Conservation (phyloP, 306 rosid species). For the Dryas drummondii region DNA sequence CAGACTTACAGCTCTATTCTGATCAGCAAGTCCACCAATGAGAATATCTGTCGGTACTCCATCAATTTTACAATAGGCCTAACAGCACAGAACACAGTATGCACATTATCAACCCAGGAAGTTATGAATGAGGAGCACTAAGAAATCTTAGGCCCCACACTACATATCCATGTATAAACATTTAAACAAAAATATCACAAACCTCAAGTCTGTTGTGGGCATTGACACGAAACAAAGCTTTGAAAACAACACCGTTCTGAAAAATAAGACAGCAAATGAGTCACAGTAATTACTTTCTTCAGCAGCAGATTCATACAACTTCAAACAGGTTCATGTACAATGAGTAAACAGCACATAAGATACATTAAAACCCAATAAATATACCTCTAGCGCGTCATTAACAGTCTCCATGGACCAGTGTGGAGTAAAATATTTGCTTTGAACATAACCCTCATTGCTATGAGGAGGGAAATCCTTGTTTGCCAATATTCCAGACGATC, state of each 20-base stretch:
- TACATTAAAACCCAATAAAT: constrained; percentile 5
- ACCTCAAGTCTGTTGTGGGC: constrained; percentile 86
- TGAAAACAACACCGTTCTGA: constrained; percentile 77
- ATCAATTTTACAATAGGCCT: constrained; percentile 92
- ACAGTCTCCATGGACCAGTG: constrained; percentile 70
- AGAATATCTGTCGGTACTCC: constrained; percentile 75
- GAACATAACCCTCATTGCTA: constrained; percentile 29
- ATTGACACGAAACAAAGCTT: constrained; percentile 75
- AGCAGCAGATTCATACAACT: background rate
- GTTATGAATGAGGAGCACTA: constrained; percentile 14
- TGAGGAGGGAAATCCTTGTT: constrained; percentile 31
- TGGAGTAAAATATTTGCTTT: constrained; percentile 48
- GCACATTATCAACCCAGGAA: background rate
- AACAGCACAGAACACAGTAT: constrained; percentile 8
- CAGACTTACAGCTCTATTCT: constrained; percentile 93
- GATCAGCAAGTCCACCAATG: constrained; percentile 60
- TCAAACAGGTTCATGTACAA: background rate
- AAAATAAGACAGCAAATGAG: constrained; percentile 26
- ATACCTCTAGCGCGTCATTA: constrained; percentile 72
- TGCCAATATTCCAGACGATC: constrained; percentile 29
- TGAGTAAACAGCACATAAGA: background rate
- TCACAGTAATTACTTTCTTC: constrained; percentile 1
- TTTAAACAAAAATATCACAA: constrained; percentile 12
- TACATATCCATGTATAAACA: background rate
- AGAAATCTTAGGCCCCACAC: background rate